phyloP scores from a whole-genome alignment of 495 filamentous ascomycete species.

The Thozetella sp. region DNA sequence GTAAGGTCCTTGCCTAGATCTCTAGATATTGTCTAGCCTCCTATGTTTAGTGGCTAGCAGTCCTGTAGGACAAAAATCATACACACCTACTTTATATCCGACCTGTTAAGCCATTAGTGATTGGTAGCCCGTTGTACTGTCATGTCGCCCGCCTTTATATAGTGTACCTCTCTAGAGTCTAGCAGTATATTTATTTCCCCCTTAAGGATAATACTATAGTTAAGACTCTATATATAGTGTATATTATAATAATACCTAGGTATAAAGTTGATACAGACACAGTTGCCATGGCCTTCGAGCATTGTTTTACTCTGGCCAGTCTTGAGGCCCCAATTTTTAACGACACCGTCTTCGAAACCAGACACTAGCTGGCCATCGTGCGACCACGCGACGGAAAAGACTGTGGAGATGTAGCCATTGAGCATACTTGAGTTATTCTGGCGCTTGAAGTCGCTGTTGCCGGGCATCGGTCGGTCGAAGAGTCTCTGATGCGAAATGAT shows the following conservation, averaged over 20 bases:
- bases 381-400: neutral
- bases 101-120: constrained; percentile 70
- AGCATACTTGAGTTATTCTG: neutral
- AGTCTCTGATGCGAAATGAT: neutral
- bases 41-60: constrained; percentile 38
- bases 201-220: constrained; percentile 77
- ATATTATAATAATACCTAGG: constrained; percentile 57
- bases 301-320: neutral
- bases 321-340: neutral
- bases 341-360: neutral
- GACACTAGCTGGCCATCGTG: neutral
- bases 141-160: constrained; percentile 63
- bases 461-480: neutral
- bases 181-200: constrained; percentile 65
- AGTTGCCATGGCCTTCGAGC: neutral
- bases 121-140: constrained; percentile 67
- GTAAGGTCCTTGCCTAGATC: constrained; percentile 41
- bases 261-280: constrained; percentile 55
- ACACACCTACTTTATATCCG: constrained; percentile 35
- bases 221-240: constrained; percentile 73
- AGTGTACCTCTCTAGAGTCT: constrained; percentile 57
- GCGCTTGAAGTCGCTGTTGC: neutral
- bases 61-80: constrained; percentile 35
- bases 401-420: neutral
- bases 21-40: constrained; percentile 45